Evolutionary conservation across 345 rosid genomes (phyloP).

Genomic region (Clausena lansium): DNA sequence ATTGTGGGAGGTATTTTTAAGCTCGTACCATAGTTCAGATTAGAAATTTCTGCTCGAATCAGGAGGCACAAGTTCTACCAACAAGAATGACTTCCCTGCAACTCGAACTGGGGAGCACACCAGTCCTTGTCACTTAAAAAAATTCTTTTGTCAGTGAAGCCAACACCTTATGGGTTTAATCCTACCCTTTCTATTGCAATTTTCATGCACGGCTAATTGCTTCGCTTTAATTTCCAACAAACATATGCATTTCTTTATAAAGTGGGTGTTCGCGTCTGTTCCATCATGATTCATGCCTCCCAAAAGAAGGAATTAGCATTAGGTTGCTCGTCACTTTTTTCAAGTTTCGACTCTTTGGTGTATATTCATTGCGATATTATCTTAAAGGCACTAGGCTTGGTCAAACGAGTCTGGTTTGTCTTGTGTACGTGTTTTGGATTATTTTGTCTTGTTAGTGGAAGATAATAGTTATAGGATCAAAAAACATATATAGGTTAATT

Average conservation of each 20-base stretch:
- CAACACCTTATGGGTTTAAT: no score
- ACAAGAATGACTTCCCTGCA: no score
- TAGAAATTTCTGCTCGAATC: no score
- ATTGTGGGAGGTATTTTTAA: no score
- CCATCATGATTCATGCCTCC: neutral
- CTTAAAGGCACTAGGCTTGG: neutral
- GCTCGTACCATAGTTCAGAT: no score
- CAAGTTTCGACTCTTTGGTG: neutral
- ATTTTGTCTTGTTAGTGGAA: neutral
- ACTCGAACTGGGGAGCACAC: no score
- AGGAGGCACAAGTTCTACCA: no score
- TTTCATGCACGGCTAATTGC: neutral
- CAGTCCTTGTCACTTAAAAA: no score
- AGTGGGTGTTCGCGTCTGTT: neutral
- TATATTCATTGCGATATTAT: neutral
- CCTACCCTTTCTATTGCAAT: neutral
- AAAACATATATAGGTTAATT: neutral
- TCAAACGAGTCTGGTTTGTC: neutral
- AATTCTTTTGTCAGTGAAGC: no score
- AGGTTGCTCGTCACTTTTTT: neutral
- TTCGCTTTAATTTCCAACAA: neutral
- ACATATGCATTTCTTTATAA: neutral
- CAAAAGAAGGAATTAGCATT: neutral
- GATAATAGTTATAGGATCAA: neutral
- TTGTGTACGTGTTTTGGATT: neutral